A percentile compares a stretch with the other conserved stretches of the same genome.
These are phyloP conservation scores for Epichloe sibirici DNA, from an alignment of 2,329 filamentous ascomycete species.

Conservation along the genomic window DNA sequence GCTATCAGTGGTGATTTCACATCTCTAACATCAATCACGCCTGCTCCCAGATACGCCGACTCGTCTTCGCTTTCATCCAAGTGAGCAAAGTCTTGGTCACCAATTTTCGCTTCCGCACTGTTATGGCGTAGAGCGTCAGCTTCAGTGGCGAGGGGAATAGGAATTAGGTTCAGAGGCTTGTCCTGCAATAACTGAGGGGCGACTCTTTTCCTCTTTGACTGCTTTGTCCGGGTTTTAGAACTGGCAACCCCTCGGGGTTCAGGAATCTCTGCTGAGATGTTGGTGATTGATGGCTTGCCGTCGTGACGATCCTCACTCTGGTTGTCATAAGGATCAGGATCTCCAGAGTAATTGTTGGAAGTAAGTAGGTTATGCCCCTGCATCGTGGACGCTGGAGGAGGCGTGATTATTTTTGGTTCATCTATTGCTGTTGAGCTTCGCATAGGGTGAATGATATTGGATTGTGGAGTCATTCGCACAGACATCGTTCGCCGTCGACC, in stretches of 20 bases:
- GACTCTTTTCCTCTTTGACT: constrained; percentile 17
- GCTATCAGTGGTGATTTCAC: constrained; percentile 13
- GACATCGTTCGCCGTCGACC: background rate
- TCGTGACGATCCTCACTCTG: background rate
- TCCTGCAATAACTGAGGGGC: constrained; percentile 13
- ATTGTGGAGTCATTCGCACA: constrained; percentile 2
- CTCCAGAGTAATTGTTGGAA: background rate
- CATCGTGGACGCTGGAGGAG: background rate
- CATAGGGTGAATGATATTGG: background rate
- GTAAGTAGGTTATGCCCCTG: background rate
- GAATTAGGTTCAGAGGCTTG: background rate
- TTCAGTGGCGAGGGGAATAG: constrained; percentile 5
- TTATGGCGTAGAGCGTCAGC: constrained; percentile 1
- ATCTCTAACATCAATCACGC: constrained; percentile 13
- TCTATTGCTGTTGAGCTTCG: background rate
- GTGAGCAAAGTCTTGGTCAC: background rate
- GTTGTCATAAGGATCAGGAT: background rate
- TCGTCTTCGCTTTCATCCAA: constrained; percentile 12
- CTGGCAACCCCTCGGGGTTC: background rate
- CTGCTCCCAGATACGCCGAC: constrained; percentile 25
- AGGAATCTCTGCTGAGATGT: background rate
- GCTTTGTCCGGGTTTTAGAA: constrained; percentile 10
- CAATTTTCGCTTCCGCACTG: background rate
- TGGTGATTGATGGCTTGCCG: background rate
- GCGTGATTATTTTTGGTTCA: background rate